Percentiles rank a stretch among this genome's conserved stretches.
phyloP scores from a whole-genome alignment of 2,329 filamentous ascomycete genomes.

The Penicillium frequentans region DNA sequence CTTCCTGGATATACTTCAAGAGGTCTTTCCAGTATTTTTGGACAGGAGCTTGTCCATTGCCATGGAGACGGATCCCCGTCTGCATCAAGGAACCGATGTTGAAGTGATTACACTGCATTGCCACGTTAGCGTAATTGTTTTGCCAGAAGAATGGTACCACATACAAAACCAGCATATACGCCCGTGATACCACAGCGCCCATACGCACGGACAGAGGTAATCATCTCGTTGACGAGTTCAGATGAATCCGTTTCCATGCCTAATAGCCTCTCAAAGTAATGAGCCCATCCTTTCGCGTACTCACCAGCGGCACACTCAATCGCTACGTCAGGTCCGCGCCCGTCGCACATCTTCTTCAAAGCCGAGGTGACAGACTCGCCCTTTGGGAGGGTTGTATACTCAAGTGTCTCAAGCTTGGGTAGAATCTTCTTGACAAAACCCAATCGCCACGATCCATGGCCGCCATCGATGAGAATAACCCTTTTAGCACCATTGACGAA shows the following conservation, averaged over 20 bases:
- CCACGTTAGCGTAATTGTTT: not conserved
- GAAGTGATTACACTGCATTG: slow-evolving; percentile 62
- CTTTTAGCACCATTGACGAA: slow-evolving; percentile 71
- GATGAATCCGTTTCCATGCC: slow-evolving; percentile 83
- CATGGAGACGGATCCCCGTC: slow-evolving; percentile 73
- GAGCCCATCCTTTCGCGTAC: slow-evolving; percentile 62
- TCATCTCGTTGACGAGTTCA: slow-evolving; percentile 58
- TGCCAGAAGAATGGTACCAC: not conserved
- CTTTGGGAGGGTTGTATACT: slow-evolving; percentile 65
- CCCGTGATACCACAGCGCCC: slow-evolving; percentile 76
- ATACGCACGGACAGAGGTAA: slow-evolving; percentile 55
- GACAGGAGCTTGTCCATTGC: slow-evolving; percentile 68
- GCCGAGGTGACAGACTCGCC: slow-evolving; percentile 67
- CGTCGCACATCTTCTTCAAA: slow-evolving; percentile 69
- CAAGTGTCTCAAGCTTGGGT: slow-evolving; percentile 65
- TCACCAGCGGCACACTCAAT: slow-evolving; percentile 69
- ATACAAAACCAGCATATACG: slow-evolving; percentile 53
- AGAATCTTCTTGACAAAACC: slow-evolving; percentile 66
- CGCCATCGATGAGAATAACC: slow-evolving; percentile 78
- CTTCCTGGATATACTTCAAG: slow-evolving; percentile 64
- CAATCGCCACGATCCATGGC: slow-evolving; percentile 61
- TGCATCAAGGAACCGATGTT: slow-evolving; percentile 82
- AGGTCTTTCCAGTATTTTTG: slow-evolving; percentile 81
- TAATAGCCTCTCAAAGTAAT: slow-evolving; percentile 59
- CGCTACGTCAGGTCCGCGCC: slow-evolving; percentile 70